Evolutionary conservation across 164 flowering plant species (phyloP).

Genomic region (Euptelea pleiosperma): DNA sequence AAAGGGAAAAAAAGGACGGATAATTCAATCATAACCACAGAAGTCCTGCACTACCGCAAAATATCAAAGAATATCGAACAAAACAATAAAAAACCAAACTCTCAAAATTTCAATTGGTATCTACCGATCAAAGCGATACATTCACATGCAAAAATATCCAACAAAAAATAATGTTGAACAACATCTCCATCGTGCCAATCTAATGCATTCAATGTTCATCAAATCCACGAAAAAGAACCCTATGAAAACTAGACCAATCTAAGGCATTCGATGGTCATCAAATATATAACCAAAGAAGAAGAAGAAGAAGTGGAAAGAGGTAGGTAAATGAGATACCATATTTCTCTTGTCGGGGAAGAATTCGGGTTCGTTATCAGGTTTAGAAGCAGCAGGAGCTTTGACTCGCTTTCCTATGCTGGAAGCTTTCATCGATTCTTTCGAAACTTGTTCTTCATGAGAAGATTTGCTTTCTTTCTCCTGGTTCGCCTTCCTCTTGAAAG

Average conservation of each 20-base stretch:
- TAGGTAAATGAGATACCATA: constrained; percentile 39
- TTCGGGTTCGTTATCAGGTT: constrained; percentile 51
- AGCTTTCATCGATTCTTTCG: constrained; percentile 21
- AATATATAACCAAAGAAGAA: not conserved
- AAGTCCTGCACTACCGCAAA: not conserved
- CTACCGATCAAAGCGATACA: no score
- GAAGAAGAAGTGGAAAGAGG: not conserved
- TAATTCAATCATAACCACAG: not conserved
- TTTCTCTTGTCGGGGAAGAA: constrained; percentile 68
- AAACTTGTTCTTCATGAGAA: constrained; percentile 9
- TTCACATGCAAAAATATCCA: no score
- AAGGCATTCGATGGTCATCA: not conserved
- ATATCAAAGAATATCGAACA: not conserved
- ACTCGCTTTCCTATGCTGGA: constrained; percentile 43
- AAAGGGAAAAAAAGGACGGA: no score
- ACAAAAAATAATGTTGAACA: no score
- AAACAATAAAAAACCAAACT: not conserved
- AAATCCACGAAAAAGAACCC: not conserved
- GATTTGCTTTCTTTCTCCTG: constrained; percentile 23
- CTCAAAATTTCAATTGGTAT: no score
- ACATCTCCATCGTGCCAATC: no score
- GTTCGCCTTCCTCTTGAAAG: constrained; percentile 40
- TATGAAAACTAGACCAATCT: not conserved
- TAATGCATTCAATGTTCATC: no score
- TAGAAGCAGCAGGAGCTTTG: constrained; percentile 34